A percentile compares a stretch with the other conserved stretches of the same genome.
phyloP scores from a whole-genome alignment of 2,329 filamentous ascomycete genomes.

The Phyllosticta ampelicida region DNA sequence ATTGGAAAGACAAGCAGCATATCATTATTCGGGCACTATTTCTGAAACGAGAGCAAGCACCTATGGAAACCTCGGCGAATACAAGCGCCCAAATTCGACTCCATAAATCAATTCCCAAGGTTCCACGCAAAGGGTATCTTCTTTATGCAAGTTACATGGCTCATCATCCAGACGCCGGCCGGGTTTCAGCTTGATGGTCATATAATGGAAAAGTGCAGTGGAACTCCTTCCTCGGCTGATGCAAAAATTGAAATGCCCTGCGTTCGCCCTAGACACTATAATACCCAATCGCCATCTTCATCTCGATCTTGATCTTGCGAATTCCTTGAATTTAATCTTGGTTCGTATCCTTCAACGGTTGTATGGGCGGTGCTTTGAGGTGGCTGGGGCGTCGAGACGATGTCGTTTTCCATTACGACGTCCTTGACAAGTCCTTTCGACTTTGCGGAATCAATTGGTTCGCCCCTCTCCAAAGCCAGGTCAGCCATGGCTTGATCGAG shows the following conservation, averaged over 20 bases:
- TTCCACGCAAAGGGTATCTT: background rate
- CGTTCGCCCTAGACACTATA: background rate
- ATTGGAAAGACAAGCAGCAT: no score
- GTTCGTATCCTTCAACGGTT: constrained; percentile 30
- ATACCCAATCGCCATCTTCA: constrained; percentile 9
- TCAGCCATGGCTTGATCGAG: constrained; percentile 25
- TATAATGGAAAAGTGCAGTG: background rate
- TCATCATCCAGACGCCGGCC: background rate
- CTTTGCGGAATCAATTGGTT: constrained; percentile 20
- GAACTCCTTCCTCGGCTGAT: background rate
- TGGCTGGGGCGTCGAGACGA: constrained; percentile 12
- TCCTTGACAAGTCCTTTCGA: constrained; percentile 23
- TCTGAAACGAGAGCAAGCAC: no score
- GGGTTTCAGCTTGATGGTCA: background rate
- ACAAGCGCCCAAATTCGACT: background rate
- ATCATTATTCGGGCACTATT: no score
- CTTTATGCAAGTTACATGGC: background rate
- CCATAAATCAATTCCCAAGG: background rate
- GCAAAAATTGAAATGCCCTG: background rate
- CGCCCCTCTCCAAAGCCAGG: constrained; percentile 35
- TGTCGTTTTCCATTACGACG: constrained; percentile 22
- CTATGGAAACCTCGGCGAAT: background rate
- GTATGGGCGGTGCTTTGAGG: constrained; percentile 17
- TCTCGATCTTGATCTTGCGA: background rate
- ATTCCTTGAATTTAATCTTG: constrained; percentile 12